Evolutionary conservation across 2,329 filamentous ascomycete genomes (phyloP).

Genomic region (Dendryphion nanum): DNA sequence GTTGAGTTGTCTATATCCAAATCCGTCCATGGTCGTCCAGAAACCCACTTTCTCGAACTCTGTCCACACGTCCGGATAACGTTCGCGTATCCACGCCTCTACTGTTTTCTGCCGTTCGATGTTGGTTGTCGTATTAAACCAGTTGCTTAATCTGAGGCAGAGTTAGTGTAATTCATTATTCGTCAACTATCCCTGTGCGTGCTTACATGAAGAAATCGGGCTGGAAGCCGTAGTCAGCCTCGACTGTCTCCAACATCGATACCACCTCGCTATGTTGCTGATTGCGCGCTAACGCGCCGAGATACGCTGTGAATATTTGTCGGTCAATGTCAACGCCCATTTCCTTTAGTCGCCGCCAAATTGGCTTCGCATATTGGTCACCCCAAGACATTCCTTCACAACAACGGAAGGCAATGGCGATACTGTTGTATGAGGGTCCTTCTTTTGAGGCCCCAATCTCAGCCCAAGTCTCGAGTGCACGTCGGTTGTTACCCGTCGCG

Average conservation of each 20-base stretch:
- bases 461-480: conserved; percentile 77
- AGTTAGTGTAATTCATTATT: no score
- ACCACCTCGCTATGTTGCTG: conserved; percentile 68
- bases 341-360: conserved; percentile 68
- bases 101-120: conserved; percentile 66
- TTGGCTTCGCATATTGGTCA: conserved; percentile 48
- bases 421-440: conserved; percentile 77
- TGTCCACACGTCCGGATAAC: conserved; percentile 68
- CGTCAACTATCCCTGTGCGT: no score
- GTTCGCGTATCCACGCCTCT: conserved; percentile 69
- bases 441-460: conserved; percentile 81
- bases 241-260: conserved; percentile 64
- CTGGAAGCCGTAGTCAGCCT: conserved; percentile 62
- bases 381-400: conserved; percentile 62
- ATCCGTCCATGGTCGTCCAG: conserved; percentile 34
- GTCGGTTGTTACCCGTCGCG: conserved; percentile 62
- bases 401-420: conserved; percentile 77
- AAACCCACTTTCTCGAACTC: conserved; percentile 58
- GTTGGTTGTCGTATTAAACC: conserved; percentile 72
- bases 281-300: conserved; percentile 72
- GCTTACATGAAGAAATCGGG: conserved; percentile 71
- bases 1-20: conserved; percentile 36
- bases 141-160: conserved; percentile 65
- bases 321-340: conserved; percentile 79
- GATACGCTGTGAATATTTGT: conserved; percentile 72